Percentiles rank a stretch among this genome's conserved stretches.
Conservation (phyloP, 2,329 filamentous ascomycete species). For the Ceratocystis cacaofunesta region DNA sequence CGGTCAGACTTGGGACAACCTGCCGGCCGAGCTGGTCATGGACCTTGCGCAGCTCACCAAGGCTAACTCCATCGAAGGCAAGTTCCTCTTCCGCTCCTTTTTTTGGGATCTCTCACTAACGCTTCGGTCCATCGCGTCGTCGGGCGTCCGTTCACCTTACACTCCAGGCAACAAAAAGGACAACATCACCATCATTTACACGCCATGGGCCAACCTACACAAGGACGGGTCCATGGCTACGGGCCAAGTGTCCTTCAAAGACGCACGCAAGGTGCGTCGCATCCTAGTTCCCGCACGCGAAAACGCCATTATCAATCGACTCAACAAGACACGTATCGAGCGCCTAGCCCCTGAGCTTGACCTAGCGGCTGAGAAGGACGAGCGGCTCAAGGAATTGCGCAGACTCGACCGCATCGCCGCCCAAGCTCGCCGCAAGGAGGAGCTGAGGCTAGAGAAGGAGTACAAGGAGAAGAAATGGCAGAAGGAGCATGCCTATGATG, state of each 20-base stretch:
- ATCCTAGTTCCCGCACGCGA: constrained; percentile 66
- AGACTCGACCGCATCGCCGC: constrained; percentile 51
- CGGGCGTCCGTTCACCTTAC: not conserved
- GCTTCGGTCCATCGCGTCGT: not conserved
- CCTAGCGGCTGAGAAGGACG: constrained; percentile 66
- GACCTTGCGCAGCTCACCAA: constrained; percentile 97
- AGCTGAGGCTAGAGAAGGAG: constrained; percentile 58
- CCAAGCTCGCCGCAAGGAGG: constrained; percentile 57
- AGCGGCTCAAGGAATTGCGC: constrained; percentile 54
- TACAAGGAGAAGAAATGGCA: constrained; percentile 82
- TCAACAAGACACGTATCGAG: constrained; percentile 92
- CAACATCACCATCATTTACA: constrained; percentile 93
- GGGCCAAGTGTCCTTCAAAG: constrained; percentile 90
- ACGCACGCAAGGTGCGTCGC: constrained; percentile 69
- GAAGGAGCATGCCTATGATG: constrained; percentile 96
- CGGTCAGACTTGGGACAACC: constrained; percentile 68
- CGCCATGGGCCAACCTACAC: constrained; percentile 88
- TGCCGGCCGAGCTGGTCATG: constrained; percentile 57
- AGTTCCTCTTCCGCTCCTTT: not conserved
- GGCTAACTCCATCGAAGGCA: constrained; percentile 94
- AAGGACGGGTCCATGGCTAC: constrained; percentile 94
- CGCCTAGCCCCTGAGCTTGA: constrained; percentile 52
- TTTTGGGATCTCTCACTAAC: not conserved
- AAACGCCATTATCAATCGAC: constrained; percentile 86
- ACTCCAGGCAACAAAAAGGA: constrained; percentile 86